phyloP scores from a whole-genome alignment of 208 protist species.

The Kentomonas sorsogonicus region DNA sequence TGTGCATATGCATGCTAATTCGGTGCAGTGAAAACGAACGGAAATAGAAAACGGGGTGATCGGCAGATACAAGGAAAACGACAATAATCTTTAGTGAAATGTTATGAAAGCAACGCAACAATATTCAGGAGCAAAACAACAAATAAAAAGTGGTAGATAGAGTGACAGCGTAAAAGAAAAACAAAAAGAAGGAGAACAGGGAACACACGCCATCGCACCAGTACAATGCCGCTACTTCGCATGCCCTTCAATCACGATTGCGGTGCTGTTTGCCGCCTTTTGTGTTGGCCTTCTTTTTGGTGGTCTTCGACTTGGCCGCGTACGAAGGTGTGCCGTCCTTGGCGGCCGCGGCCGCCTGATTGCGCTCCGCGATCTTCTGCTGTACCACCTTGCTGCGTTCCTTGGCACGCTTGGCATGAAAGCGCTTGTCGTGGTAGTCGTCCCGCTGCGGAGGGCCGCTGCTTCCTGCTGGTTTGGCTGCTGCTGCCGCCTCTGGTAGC shows the following conservation, averaged over 20 bases:
- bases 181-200: neutral
- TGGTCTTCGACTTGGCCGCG: constrained; percentile 68
- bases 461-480: neutral
- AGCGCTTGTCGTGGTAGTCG: constrained; percentile 75
- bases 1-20: too few species aligned
- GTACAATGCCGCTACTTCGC: too few species aligned
- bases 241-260: too few species aligned
- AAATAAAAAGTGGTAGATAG: too few species aligned
- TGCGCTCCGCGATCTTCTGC: constrained; percentile 26
- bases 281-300: constrained; percentile 14
- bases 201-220: constrained; percentile 1
- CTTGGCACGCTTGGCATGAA: constrained; percentile 45
- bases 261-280: constrained; percentile 20
- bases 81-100: too few species aligned
- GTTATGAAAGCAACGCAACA: too few species aligned
- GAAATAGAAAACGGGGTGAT: too few species aligned
- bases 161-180: constrained; percentile 1
- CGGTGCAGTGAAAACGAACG: too few species aligned
- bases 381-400: constrained; percentile 38
- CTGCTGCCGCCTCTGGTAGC: neutral
- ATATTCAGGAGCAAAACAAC: too few species aligned
- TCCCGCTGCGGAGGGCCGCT: constrained; percentile 27
- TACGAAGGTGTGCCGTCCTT: constrained; percentile 30
- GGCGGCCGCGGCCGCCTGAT: neutral
- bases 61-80: too few species aligned